Evolutionary conservation across 805 yeast species (phyloP).

Genomic region (Schizosaccharomyces osmophilus): DNA sequence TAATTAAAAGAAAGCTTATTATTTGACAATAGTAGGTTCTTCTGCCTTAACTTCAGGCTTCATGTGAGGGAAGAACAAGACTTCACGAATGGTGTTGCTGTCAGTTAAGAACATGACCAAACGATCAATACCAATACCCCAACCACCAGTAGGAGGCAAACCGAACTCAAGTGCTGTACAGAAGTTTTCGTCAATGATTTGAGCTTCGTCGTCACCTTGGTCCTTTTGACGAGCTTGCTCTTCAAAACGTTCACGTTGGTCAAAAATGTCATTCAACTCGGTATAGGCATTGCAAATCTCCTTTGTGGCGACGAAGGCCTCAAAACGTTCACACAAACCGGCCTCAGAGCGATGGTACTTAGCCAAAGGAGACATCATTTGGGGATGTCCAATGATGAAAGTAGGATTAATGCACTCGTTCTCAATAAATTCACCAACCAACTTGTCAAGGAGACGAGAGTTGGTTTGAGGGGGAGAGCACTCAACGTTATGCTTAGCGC

Average conservation of each 20-base stretch:
- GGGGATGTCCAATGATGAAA: slow-evolving; percentile 94
- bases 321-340: slow-evolving; percentile 94
- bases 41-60: slow-evolving; percentile 42
- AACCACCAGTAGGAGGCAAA: slow-evolving; percentile 97
- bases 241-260: slow-evolving; percentile 90
- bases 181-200: slow-evolving; percentile 85
- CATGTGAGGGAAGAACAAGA: slow-evolving; percentile 90
- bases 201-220: slow-evolving; percentile 98
- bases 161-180: slow-evolving; percentile 95
- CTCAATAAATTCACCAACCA: slow-evolving; percentile 80
- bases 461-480: slow-evolving; percentile 68
- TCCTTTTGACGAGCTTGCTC: slow-evolving; percentile 97
- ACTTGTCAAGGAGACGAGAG: slow-evolving; percentile 95
- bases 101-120: slow-evolving; percentile 92
- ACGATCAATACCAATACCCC: slow-evolving; percentile 99
- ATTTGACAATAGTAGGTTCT: not conserved
- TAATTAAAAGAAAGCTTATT: not conserved
- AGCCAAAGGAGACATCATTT: slow-evolving; percentile 98
- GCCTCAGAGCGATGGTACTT: slow-evolving; percentile 79
- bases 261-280: slow-evolving; percentile 95
- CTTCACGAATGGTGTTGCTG: slow-evolving; percentile 93
- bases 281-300: slow-evolving; percentile 97
- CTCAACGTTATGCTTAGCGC: slow-evolving; percentile 58
- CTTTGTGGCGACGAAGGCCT: slow-evolving; percentile 93
- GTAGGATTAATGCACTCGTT: slow-evolving; percentile 90